Conservation (phyloP, 306 rosid genomes). For the Cicer arietinum region DNA sequence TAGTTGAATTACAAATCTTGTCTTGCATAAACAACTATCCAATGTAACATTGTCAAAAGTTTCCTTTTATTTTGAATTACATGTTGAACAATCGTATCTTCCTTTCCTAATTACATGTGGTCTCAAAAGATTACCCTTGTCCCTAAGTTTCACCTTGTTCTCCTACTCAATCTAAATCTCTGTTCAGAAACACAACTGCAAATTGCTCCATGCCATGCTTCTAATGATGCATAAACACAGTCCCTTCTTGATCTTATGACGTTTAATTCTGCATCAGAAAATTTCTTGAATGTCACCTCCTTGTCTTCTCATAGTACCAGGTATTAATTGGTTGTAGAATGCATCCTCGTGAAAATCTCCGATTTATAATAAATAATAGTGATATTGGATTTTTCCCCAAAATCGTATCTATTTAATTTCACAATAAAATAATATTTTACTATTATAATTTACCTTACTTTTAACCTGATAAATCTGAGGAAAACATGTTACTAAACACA, state of each 20-base stretch:
- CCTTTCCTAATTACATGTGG: constrained; percentile 3
- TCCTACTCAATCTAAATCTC: neutral
- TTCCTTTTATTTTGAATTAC: constrained; percentile 6
- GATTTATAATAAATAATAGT: neutral
- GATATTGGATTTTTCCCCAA: constrained; percentile 1
- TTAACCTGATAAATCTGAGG: constrained; percentile 3
- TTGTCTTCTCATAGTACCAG: neutral
- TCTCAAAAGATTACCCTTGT: neutral
- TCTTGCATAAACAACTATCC: neutral
- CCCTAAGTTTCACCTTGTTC: neutral
- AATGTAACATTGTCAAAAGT: constrained; percentile 5
- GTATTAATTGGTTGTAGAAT: neutral
- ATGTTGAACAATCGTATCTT: neutral
- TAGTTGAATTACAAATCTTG: neutral
- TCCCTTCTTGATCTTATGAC: constrained; percentile 11
- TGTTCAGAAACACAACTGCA: neutral
- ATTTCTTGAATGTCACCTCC: neutral
- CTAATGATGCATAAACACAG: neutral
- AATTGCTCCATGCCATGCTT: neutral
- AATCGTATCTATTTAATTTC: neutral
- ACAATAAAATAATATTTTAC: constrained; percentile 11
- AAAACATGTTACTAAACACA: constrained; percentile 1
- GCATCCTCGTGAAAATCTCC: neutral
- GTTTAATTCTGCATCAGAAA: constrained; percentile 4
- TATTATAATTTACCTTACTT: neutral